Evolutionary conservation across 169 alveolate species (phyloP).

Genomic region (Plasmodium fragile): DNA sequence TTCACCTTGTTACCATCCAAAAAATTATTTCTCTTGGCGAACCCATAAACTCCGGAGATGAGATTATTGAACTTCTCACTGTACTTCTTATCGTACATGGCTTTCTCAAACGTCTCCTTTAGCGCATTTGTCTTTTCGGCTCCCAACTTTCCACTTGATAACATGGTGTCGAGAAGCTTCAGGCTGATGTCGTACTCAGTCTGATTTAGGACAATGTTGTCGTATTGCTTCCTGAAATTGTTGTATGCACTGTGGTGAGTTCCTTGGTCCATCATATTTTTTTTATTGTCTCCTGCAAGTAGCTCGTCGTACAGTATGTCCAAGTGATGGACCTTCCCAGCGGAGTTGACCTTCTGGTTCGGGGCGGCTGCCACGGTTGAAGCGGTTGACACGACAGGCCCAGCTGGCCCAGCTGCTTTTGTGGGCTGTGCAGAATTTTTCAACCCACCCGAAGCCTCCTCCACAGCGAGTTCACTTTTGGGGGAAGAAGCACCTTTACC

Average conservation of each 20-base stretch:
- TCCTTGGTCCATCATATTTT: slow-evolving; percentile 1
- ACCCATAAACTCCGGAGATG: slow-evolving; percentile 5
- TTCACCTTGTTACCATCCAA: not conserved
- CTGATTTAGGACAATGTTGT: not conserved
- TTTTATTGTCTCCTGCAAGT: not conserved
- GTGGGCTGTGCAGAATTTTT: not conserved
- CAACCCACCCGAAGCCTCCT: not conserved
- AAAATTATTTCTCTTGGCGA: slow-evolving; percentile 17
- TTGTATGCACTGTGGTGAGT: slow-evolving; percentile 1
- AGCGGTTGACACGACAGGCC: not conserved
- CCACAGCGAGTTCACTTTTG: not conserved
- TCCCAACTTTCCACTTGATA: not conserved
- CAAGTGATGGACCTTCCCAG: not conserved
- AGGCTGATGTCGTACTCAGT: not conserved
- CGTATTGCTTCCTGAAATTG: slow-evolving; percentile 4
- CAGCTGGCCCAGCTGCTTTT: not conserved
- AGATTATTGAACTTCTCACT: slow-evolving; percentile 3
- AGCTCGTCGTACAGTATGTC: slow-evolving; percentile 9
- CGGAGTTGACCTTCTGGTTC: not conserved
- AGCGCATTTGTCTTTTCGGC: not conserved
- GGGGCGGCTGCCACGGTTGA: not conserved
- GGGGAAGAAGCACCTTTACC: not conserved
- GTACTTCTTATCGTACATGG: not conserved
- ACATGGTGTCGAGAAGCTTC: not conserved
- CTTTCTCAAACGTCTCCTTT: not conserved